Base-by-base conservation (phyloP, 169 alveolate genomes). In the Prorocentrum cordatum region DNA sequence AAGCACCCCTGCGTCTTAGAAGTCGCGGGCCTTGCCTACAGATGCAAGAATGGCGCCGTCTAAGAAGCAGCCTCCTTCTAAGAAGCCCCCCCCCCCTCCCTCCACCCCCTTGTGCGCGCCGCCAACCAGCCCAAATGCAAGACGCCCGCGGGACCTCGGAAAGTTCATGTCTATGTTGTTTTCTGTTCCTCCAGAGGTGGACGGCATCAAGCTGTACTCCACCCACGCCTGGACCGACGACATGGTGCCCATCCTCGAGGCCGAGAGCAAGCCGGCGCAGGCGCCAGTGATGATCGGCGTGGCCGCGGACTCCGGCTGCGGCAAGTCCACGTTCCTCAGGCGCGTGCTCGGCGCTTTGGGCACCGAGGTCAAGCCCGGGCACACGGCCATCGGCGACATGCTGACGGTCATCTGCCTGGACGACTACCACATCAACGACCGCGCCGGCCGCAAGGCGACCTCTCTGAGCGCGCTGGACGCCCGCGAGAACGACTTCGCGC, bases 361-460 rank as follows among this genome's bases (percentile, higher is more conserved):
- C 75, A 79, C 89, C 2, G 89, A 79, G 31, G 87, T 75, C 27
- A 18, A 33, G 20, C 87, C 87, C 2, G 83, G 83, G 83, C 18
- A 5, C 47, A 7, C 47, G 18, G 18, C 47, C 47, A 7, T 12
- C 47, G 5, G 18, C 47, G 5, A 5, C 47, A 5, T 12, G 5
- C 47, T 12, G 5, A 38, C 47, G 33, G 89, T 79, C 38, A 29
- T 79, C 35, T 79, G 89, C 89, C 36, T 79, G 77, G 89, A 79
- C 16, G 89, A 79, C 66, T 79, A 79, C 66, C 89, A 79, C 89
- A 79, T 75, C 66, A 79, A 79, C 64, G 89, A 79, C 89, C 89
- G 89, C 20, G 89, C 89, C 12, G 89, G 89, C 14, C 89, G 89
- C 75, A 75, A 75, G 84, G n/a, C n/a, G n/a, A n/a, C n/a, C n/a